Conservation (phyloP, 1,284 basidiomycete genomes). For the Leccinum glutinopallens region DNA sequence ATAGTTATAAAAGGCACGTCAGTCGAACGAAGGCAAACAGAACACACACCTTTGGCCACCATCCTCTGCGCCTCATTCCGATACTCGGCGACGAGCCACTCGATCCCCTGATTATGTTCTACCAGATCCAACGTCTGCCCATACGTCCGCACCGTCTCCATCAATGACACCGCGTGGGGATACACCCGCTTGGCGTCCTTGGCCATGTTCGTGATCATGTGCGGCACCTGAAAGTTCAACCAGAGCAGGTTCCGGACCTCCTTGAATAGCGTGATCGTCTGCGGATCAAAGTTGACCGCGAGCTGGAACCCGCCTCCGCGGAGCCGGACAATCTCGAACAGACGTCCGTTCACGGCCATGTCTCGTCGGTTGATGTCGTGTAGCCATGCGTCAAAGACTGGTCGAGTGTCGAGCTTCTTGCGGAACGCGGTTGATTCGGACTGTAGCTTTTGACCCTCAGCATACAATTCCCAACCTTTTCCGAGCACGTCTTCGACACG, state of each 20-base stretch:
- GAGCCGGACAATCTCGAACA: background rate
- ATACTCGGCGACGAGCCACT: background rate
- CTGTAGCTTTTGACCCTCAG: slow-evolving; percentile 37
- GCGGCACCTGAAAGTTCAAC: background rate
- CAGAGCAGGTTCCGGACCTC: background rate
- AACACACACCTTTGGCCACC: background rate
- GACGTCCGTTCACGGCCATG: background rate
- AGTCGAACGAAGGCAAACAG: background rate
- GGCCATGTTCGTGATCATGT: background rate
- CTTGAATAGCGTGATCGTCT: background rate
- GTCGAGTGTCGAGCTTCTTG: slow-evolving; percentile 72
- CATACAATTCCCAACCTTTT: background rate
- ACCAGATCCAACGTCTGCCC: background rate
- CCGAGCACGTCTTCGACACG: background rate
- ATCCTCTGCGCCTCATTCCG: slow-evolving; percentile 29
- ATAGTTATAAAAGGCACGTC: background rate
- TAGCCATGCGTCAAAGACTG: slow-evolving; percentile 88
- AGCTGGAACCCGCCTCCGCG: background rate
- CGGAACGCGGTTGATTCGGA: slow-evolving; percentile 85
- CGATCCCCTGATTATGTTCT: background rate
- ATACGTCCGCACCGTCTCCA: background rate
- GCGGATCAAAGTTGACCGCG: background rate
- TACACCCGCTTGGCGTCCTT: background rate
- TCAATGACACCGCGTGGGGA: background rate
- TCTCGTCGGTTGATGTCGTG: slow-evolving; percentile 87